A percentile compares a stretch with the other conserved stretches of the same genome.
Conservation (phyloP, 805 yeast genomes). For the Cephaloascus albidus region DNA sequence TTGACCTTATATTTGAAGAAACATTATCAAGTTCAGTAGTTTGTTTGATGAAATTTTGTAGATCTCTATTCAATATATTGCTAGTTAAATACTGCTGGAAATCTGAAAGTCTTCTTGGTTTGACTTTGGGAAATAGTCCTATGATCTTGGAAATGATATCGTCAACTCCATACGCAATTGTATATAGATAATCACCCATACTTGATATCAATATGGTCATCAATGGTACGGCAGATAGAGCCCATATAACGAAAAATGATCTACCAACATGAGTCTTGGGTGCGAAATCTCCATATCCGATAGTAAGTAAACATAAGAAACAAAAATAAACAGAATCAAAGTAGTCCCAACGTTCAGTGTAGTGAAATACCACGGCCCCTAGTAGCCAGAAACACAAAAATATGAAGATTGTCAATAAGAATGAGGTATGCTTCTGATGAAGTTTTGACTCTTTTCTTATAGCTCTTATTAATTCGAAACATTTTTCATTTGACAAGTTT, state of each 20-base stretch:
- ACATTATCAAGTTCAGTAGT: background rate
- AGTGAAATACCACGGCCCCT: constrained; percentile 60
- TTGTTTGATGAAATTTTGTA: background rate
- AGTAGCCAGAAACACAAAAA: constrained; percentile 59
- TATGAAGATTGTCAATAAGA: constrained; percentile 26
- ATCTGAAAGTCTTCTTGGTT: background rate
- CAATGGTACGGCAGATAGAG: constrained; percentile 72
- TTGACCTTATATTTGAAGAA: background rate
- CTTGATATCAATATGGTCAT: constrained; percentile 76
- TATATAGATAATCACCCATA: constrained; percentile 52
- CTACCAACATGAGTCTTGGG: constrained; percentile 60
- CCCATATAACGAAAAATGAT: constrained; percentile 73
- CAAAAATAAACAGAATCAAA: constrained; percentile 70
- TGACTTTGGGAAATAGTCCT: background rate
- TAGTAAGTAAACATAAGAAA: constrained; percentile 64
- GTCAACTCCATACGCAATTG: constrained; percentile 2
- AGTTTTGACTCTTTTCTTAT: constrained; percentile 33
- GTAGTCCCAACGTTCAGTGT: constrained; percentile 63
- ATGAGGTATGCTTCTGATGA: constrained; percentile 27
- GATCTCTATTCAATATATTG: no score
- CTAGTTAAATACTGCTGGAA: background rate
- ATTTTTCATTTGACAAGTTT: constrained; percentile 27
- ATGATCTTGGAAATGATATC: background rate
- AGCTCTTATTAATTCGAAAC: constrained; percentile 47
- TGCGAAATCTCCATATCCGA: constrained; percentile 76